A percentile compares a stretch with the other conserved stretches of the same genome.
These are phyloP conservation scores for Stephania cephalantha DNA, from an alignment of 164 flowering plant species.

Conservation along the genomic window DNA sequence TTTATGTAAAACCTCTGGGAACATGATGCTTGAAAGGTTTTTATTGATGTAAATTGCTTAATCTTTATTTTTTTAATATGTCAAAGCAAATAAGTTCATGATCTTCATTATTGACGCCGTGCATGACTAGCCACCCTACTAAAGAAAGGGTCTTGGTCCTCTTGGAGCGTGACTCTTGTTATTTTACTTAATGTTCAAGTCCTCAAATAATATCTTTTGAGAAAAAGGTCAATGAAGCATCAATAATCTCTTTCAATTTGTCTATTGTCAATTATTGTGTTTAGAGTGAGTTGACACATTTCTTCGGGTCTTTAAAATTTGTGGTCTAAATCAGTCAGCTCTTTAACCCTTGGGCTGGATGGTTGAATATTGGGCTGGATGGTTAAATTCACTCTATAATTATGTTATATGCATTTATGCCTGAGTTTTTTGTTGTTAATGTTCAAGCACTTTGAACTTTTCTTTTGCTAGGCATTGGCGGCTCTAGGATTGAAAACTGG, in stretches of 20 bases:
- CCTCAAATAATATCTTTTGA: not conserved
- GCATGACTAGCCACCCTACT: not conserved
- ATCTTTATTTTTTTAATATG: not conserved
- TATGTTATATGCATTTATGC: not conserved
- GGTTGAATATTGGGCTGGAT: not conserved
- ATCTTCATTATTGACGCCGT: not conserved
- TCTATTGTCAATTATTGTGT: not conserved
- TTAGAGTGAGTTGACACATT: not conserved
- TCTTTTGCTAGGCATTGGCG: slow-evolving; percentile 60
- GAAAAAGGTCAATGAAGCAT: not conserved
- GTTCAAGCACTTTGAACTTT: not conserved
- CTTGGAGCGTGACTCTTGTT: not conserved
- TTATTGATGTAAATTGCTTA: not conserved
- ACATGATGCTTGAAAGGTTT: not conserved
- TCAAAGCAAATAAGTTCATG: not conserved
- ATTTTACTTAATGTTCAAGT: not conserved
- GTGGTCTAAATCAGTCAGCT: not conserved
- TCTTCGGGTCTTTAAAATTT: not conserved
- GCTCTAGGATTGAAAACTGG: slow-evolving; percentile 88
- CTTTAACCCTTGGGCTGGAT: not conserved
- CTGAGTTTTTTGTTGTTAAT: not conserved
- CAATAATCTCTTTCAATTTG: not conserved
- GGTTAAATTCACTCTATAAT: not conserved
- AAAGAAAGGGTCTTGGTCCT: not conserved
- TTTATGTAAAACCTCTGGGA: not conserved